Base-by-base conservation (phyloP, 2,329 filamentous ascomycete species). In the Dactylonectria estremocensis region DNA sequence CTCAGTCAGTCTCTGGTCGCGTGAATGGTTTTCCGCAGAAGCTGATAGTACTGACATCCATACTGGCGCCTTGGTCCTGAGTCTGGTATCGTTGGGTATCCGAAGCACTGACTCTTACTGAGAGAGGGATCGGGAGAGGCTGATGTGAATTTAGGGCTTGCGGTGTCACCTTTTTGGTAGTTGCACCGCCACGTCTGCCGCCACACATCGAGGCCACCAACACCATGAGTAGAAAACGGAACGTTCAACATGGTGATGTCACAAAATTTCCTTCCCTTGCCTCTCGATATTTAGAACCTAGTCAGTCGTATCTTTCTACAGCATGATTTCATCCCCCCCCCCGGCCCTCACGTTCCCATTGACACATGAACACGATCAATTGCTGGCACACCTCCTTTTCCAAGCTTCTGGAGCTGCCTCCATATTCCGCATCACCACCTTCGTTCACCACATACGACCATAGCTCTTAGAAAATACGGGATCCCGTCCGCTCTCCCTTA, bases 11-110 rank as follows among this genome's bases (percentile, higher is more conserved):
- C 37, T 52, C 45, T 63, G 31, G 11, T 37, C n/a, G 33, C 9
- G 14, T n/a, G 53, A 56, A 45, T 48, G 54, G 14, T 28, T 43
- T 20, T 24, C 48, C 43, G 28, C 43, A 24, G 8, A 40, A 31
- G 52, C 46, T n/a, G 35, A 24, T 14, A 49, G 31, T 37, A 77
- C 77, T 77, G 63, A 80, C 79, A 74, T 80, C 77, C 79, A 80
- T 80, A 50, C 52, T 73, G 72, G 70, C 71, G 64, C 69, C 67
- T 71, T 69, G 68, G 33, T 72, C 63, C 56, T 66, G 24, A 28
- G 24, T 28, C 43, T 68, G 70, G 52, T 72, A 69, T 76, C 67
- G 67, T 66, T 61, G 53, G 60, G 57, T 72, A 37, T 72, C 67
- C 60, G 66, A 71, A 70, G 73, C 67, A 69, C 69, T 71, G 72